Evolutionary conservation across 768 basidiomycete species (phyloP).

Genomic region (Tricholomella constricta): DNA sequence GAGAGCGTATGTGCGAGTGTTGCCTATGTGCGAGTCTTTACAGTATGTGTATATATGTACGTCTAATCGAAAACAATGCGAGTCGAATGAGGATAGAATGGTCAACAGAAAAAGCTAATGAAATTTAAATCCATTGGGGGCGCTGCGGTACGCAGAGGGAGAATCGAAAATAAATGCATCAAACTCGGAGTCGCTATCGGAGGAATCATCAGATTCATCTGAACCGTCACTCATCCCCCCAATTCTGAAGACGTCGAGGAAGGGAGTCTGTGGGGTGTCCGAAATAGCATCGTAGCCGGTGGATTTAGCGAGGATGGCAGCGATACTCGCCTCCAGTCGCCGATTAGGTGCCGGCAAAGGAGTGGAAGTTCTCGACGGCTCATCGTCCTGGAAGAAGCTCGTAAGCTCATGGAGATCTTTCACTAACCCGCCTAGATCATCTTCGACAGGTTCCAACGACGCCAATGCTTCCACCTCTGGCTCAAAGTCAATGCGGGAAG

Average conservation of each 20-base stretch:
- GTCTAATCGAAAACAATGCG: constrained; percentile 20
- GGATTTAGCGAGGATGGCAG: constrained; percentile 83
- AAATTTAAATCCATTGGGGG: constrained; percentile 48
- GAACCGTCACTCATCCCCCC: constrained; percentile 34
- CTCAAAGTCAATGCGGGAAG: constrained; percentile 74
- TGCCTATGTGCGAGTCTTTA: constrained; percentile 16
- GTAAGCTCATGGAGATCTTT: constrained; percentile 77
- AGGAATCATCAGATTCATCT: constrained; percentile 49
- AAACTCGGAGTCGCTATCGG: constrained; percentile 52
- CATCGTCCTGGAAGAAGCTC: constrained; percentile 66
- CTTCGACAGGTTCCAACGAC: constrained; percentile 46
- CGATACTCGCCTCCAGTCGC: constrained; percentile 74
- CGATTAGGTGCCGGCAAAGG: constrained; percentile 52
- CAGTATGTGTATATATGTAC: constrained; percentile 17
- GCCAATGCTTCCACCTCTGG: constrained; percentile 56
- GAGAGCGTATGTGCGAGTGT: constrained; percentile 9
- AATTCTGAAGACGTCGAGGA: constrained; percentile 74
- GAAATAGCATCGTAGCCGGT: constrained; percentile 50
- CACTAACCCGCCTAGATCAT: constrained; percentile 77
- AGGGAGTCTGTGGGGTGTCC: constrained; percentile 77
- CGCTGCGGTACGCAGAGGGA: constrained; percentile 42
- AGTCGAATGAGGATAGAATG: constrained; percentile 1
- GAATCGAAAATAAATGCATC: constrained; percentile 70
- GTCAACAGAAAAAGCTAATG: constrained; percentile 25
- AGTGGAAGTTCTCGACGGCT: constrained; percentile 29